Conservation (phyloP, 106 monocot species). For the Chionographis japonica region DNA sequence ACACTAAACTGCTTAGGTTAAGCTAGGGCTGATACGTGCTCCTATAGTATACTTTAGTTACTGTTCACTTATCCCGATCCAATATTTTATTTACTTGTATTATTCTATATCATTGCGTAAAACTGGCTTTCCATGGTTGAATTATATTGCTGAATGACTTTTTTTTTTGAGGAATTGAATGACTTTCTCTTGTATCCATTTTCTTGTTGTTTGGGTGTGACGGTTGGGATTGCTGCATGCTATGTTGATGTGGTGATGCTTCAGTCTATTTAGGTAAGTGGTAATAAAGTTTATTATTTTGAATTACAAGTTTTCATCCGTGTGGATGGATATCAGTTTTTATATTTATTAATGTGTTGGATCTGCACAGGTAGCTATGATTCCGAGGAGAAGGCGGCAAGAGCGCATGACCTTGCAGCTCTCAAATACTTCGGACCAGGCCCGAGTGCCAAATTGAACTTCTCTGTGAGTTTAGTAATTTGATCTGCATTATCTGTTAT, state of each 20-base stretch:
- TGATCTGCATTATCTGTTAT: background rate
- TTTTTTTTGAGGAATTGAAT: background rate
- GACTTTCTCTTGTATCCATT: too few species aligned
- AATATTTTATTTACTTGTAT: too few species aligned
- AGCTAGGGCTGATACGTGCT: too few species aligned
- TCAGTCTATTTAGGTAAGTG: constrained; percentile 74
- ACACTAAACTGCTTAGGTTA: too few species aligned
- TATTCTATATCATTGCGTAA: background rate
- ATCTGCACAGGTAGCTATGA: constrained; percentile 49
- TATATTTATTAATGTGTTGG: background rate
- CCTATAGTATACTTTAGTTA: too few species aligned
- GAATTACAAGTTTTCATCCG: background rate
- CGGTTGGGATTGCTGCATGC: constrained; percentile 1
- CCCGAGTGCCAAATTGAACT: constrained; percentile 50
- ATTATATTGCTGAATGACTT: background rate
- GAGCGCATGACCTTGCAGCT: constrained; percentile 69
- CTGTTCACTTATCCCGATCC: too few species aligned
- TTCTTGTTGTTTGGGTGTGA: constrained; percentile 1
- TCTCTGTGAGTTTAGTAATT: constrained; percentile 31
- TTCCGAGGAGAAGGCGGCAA: constrained; percentile 63
- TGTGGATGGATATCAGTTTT: background rate
- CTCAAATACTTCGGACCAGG: constrained; percentile 60
- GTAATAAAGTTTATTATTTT: constrained; percentile 1
- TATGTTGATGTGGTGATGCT: constrained; percentile 15
- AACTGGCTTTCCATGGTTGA: background rate